Conservation (phyloP, 2,329 filamentous ascomycete species). For the Incumbomyces delicatus region DNA sequence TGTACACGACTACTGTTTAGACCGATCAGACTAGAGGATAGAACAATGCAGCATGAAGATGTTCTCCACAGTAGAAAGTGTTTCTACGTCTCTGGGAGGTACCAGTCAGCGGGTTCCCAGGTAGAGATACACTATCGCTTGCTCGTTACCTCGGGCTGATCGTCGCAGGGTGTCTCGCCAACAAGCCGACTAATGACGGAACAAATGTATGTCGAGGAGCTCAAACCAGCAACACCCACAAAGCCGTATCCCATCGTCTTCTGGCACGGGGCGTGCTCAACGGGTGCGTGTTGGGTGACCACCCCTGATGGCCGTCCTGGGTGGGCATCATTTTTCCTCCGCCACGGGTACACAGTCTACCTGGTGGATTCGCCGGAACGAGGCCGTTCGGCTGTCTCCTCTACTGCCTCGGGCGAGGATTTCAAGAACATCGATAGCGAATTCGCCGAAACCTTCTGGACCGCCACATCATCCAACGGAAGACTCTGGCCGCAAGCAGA, state of each 20-base stretch:
- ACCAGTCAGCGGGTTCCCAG: conserved; percentile 13
- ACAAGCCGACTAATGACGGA: conserved; percentile 18
- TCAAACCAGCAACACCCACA: conserved; percentile 19
- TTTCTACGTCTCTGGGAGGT: conserved; percentile 25
- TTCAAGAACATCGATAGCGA: conserved; percentile 20
- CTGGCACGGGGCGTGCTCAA: conserved; percentile 20
- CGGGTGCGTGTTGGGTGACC: conserved; percentile 32
- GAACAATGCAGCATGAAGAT: not conserved
- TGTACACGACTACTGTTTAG: too few species aligned
- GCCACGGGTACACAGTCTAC: conserved; percentile 38
- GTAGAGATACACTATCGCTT: too few species aligned
- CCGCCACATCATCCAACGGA: conserved; percentile 26
- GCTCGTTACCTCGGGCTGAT: not conserved
- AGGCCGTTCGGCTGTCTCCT: conserved; percentile 25
- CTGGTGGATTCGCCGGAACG: conserved; percentile 33
- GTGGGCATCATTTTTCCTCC: conserved; percentile 40
- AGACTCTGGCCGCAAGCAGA: conserved; percentile 33
- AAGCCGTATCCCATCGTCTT: conserved; percentile 26
- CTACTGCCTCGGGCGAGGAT: conserved; percentile 11
- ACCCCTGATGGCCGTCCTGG: conserved; percentile 39
- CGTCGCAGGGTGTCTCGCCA: not conserved
- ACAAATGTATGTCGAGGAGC: conserved; percentile 30
- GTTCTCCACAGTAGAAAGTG: conserved; percentile 17
- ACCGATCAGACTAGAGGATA: too few species aligned
- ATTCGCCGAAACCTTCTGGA: conserved; percentile 24